phyloP scores from a whole-genome alignment of 192 early-diverging fungal species.

The Paraglomus occultum region DNA sequence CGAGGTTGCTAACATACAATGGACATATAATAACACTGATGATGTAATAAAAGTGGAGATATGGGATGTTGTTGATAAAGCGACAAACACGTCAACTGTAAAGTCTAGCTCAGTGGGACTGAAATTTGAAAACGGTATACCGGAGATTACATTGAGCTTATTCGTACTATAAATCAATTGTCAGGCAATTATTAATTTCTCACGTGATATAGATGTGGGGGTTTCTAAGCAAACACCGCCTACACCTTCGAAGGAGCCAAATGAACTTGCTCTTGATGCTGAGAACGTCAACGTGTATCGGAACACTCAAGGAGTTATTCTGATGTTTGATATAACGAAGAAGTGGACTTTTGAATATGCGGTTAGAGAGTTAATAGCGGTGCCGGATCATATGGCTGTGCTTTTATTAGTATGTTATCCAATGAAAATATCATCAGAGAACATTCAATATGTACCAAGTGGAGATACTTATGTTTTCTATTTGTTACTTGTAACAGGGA shows the following conservation, averaged over 20 bases:
- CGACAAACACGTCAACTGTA: constrained; percentile 33
- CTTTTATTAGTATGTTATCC: constrained; percentile 45
- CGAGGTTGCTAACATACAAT: constrained; percentile 60
- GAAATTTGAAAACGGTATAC: constrained; percentile 37
- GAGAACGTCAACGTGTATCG: constrained; percentile 60
- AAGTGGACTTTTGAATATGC: constrained; percentile 64
- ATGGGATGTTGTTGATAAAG: constrained; percentile 63
- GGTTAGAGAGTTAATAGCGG: constrained; percentile 35
- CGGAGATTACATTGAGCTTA: neutral
- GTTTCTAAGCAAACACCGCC: constrained; percentile 29
- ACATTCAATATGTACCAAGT: too few relatives aligned
- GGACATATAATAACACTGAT: constrained; percentile 53
- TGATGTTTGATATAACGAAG: constrained; percentile 60
- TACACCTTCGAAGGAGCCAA: constrained; percentile 11
- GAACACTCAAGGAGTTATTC: constrained; percentile 52
- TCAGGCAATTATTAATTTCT: constrained; percentile 16
- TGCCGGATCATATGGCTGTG: constrained; percentile 48
- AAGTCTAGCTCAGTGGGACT: constrained; percentile 20
- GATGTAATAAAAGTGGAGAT: constrained; percentile 63
- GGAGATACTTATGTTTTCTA: neutral
- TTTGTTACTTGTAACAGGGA: constrained; percentile 30
- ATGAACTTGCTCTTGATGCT: constrained; percentile 49
- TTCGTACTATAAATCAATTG: neutral
- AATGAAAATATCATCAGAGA: too few relatives aligned
- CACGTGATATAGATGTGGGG: neutral